phyloP scores from a whole-genome alignment of 2,329 filamentous ascomycete genomes.

The Aureobasidium sp. region DNA sequence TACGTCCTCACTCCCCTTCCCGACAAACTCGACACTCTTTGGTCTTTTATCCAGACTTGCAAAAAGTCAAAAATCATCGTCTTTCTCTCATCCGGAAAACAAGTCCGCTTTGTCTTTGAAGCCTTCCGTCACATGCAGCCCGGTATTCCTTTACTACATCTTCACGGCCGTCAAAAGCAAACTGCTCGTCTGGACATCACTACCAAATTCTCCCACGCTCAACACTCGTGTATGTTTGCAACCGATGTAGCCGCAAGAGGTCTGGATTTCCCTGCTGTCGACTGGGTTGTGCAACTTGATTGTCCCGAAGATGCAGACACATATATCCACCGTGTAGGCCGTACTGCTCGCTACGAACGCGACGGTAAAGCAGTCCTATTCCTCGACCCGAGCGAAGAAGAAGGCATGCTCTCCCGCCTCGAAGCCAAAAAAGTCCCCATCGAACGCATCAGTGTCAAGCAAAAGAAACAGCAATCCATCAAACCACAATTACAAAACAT shows the following conservation, averaged over 20 bases:
- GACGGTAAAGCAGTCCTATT: conserved; percentile 85
- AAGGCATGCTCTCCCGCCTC: conserved; percentile 78
- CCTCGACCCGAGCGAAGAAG: conserved; percentile 84
- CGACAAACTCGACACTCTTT: conserved; percentile 86
- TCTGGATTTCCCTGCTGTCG: conserved; percentile 90
- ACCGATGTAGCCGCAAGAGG: conserved; percentile 93
- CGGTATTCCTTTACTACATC: conserved; percentile 84
- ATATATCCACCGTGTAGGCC: conserved; percentile 92
- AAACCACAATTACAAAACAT: conserved; percentile 82
- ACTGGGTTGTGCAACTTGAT: conserved; percentile 99
- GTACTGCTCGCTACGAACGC: conserved; percentile 88
- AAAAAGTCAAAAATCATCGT: conserved; percentile 93
- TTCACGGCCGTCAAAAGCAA: conserved; percentile 92
- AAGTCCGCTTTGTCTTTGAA: conserved; percentile 94
- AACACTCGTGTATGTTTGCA: conserved; percentile 82
- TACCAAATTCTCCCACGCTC: conserved; percentile 69
- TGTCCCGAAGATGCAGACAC: conserved; percentile 95
- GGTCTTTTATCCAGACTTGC: conserved; percentile 84
- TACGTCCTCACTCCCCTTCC: conserved; percentile 80
- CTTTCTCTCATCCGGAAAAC: conserved; percentile 90
- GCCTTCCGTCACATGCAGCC: conserved; percentile 88
- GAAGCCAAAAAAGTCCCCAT: conserved; percentile 87
- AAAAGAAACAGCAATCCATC: conserved; percentile 84
- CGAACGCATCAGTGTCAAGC: conserved; percentile 74
- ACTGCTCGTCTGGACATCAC: conserved; percentile 82